Evolutionary conservation across 768 basidiomycete genomes (phyloP).

Genomic region (Boletus bicolor): DNA sequence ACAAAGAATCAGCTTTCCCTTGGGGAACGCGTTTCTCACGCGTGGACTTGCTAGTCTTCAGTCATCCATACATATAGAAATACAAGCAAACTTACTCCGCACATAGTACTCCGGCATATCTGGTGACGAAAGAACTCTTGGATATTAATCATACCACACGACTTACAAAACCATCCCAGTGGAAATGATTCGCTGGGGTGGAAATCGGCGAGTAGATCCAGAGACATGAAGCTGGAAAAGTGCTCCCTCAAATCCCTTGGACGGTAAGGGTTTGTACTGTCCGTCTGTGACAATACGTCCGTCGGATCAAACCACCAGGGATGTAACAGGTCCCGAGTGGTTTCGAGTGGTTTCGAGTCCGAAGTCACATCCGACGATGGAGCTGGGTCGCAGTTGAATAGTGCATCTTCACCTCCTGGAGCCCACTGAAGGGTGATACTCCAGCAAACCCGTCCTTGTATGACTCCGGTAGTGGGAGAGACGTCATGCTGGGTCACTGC

Average conservation of each 20-base stretch:
- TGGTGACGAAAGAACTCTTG: conserved; percentile 46
- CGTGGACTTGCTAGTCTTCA: conserved; percentile 16
- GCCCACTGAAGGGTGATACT: conserved; percentile 46
- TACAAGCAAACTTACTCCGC: conserved; percentile 33
- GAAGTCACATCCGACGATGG: background rate
- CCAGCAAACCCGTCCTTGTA: conserved; percentile 42
- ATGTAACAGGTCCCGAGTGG: conserved; percentile 1
- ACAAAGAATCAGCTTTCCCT: conserved; percentile 22
- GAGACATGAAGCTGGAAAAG: conserved; percentile 28
- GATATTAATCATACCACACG: conserved; percentile 49
- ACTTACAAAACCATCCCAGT: conserved; percentile 47
- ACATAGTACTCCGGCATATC: conserved; percentile 40
- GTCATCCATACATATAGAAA: background rate
- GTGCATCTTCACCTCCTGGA: conserved; percentile 45
- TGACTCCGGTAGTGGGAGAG: background rate
- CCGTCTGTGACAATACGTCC: background rate
- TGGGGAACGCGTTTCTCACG: background rate
- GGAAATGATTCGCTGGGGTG: conserved; percentile 35
- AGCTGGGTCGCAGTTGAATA: conserved; percentile 10
- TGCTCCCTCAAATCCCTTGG: conserved; percentile 27
- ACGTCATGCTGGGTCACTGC: background rate
- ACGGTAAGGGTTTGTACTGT: conserved; percentile 14
- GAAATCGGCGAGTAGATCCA: conserved; percentile 31
- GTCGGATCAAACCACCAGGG: conserved; percentile 27
- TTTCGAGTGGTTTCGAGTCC: background rate